Evolutionary conservation across 2,329 filamentous ascomycete genomes (phyloP).

Genomic region (Aspergillus hiratsukae): DNA sequence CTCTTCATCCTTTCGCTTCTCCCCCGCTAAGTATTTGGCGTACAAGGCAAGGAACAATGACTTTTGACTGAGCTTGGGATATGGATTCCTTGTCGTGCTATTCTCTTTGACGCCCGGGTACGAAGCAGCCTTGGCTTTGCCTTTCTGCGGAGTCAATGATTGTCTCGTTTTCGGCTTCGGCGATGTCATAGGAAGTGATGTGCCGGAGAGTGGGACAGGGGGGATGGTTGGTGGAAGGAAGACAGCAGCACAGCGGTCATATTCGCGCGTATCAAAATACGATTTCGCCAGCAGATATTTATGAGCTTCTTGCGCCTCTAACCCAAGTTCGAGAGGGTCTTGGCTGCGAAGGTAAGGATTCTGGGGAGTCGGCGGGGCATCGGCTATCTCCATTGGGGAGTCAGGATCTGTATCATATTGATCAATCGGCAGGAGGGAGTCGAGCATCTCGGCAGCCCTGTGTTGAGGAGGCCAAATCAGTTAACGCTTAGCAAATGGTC

Average conservation of each 20-base stretch:
- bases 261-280: conserved; percentile 92
- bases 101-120: conserved; percentile 35
- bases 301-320: conserved; percentile 75
- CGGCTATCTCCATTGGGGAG: conserved; percentile 53
- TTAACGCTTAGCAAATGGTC: background rate
- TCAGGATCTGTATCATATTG: conserved; percentile 59
- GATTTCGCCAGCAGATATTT: conserved; percentile 88
- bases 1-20: conserved; percentile 95
- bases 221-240: conserved; percentile 78
- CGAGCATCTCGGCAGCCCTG: conserved; percentile 92
- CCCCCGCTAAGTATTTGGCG: conserved; percentile 85
- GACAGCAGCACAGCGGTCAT: conserved; percentile 84
- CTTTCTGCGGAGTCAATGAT: conserved; percentile 45
- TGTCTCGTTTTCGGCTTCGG: conserved; percentile 37
- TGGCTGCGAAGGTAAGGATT: conserved; percentile 51
- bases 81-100: conserved; percentile 32
- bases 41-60: conserved; percentile 89
- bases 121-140: conserved; percentile 56
- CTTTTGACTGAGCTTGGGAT: conserved; percentile 70
- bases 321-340: conserved; percentile 66
- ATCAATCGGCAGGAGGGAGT: conserved; percentile 61
- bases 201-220: conserved; percentile 54
- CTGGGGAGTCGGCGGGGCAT: conserved; percentile 47
- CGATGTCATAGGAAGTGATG: conserved; percentile 41
- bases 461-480: conserved; percentile 10